Base-by-base conservation (phyloP, 73 alveolate species). In the Uronychia binucleata region DNA sequence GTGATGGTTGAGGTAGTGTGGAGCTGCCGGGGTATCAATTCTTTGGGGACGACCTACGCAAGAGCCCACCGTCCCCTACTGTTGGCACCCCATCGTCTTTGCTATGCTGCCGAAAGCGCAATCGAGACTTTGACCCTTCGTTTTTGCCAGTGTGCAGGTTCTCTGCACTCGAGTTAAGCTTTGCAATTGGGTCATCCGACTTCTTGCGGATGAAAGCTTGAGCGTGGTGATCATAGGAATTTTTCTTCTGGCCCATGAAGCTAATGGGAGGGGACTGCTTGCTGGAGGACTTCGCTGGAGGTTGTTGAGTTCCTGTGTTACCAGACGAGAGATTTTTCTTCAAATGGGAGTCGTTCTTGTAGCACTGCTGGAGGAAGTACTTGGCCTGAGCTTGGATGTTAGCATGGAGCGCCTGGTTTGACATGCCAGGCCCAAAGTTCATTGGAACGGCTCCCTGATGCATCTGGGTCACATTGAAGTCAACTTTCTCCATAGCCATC, bases 21-120 rank as follows among this genome's bases (percentile, higher is more conserved):
- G n/a, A n/a, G n/a, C n/a, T n/a, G n/a, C n/a, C n/a, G n/a, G n/a
- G n/a, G n/a, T n/a, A n/a, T n/a, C n/a, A n/a, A n/a, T n/a, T n/a
- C n/a, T n/a, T n/a, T n/a, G n/a, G n/a, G n/a, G n/a, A n/a, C n/a
- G n/a, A n/a, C n/a, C n/a, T n/a, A n/a, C n/a, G n/a, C n/a, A n/a
- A n/a, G n/a, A n/a, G n/a, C n/a, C n/a, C n/a, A n/a, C 67, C 67
- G 67, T 46, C n/a, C 67, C 67, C 67, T 46, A 5, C 67, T 46
- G 67, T 19, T 11, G 5, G 5, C 5, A 11, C n/a, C 67, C 5
- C 19, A 11, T 46, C 67, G 19, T 46, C 67, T 46, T 46, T 46
- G 19, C 67, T 46, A 5, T 46, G 67, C 67, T 46, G 67, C 19
- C 67, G 67, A 46, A 46, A 46, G 5, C 67, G 67, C 19, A 46